Evolutionary conservation across 2,329 filamentous ascomycete genomes (phyloP), one percentile per base, ranked within the genome.

Genomic region (Phialocephala subalpina): DNA sequence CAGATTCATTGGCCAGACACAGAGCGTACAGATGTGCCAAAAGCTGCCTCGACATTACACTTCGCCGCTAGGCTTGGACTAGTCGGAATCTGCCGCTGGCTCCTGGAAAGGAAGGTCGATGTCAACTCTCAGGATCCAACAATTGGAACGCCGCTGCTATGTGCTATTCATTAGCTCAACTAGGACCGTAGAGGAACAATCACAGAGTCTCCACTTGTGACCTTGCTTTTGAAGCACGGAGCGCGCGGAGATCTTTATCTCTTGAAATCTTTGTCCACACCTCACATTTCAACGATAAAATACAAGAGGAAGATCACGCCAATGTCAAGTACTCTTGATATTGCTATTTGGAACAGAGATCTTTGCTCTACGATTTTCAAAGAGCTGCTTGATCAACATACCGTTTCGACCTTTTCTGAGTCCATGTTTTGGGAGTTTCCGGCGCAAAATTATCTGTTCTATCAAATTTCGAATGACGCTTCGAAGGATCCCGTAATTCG

Each of bases 101-200:
- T 67, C n/a, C 29, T 67, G 20, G 40, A 64, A 16, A n/a, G 40
- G 36, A 45, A 27, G 11, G 62, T 45, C 22, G 65, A 67, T 57
- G 36, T 59, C 20, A 66, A 66, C 52, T 52, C 53, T 20, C n/a
- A 56, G 20, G 64, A 66, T 52, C 20, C 47, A 27, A 49, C 22
- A 6, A 22, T 66, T 20, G 64, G 64, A 12, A 60, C 60, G 5
- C 64, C 64, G 2, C 55, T 66, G 20, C 42, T 66, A 6, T 60
- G 60, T 18, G 60, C 60, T 4, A 55, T 66, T 5, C 33, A 9
- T 55, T 27, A 36, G 29, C 6, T 22, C 7, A 29, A n/a, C 20
- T 14, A 9, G 8, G 11, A 18, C 25, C 22, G 53, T 11, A 22
- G 4, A 16, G 25, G 52, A 14, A n/a, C 38, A 2, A 38, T 49